Evolutionary conservation across 2,329 filamentous ascomycete species (phyloP), one percentile per base, ranked within the genome.

Genomic region (Colletotrichum lentis): DNA sequence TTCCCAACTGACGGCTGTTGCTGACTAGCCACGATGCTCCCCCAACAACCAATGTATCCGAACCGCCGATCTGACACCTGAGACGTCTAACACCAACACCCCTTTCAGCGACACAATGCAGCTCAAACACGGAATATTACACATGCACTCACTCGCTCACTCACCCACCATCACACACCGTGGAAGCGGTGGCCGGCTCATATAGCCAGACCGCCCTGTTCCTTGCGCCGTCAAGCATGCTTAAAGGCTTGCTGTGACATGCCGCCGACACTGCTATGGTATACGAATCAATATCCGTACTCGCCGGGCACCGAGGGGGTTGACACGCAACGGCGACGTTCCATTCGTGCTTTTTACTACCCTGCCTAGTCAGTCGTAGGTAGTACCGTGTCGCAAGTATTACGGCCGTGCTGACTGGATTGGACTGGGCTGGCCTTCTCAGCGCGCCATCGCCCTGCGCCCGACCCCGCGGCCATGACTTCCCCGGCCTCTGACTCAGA

Each of bases 401-500:
- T 55, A 52, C 62, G 43, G 47, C 41, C 54, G 49, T 49, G 54
- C 49, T 56, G 54, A 65, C 65, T 60, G 47, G 49, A n/a, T 20
- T 20, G 49, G 49, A 52, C 10, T 5, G 49, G 49, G 10, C 47
- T 31, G 24, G 22, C 47, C 20, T 44, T 11, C 46, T 52, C 44
- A 43, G 24, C 14, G 44, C 24, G 41, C 55, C 43, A 10, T 41
- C 27, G 27, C 27, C 27, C 22, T 27, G 8, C 22, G 41, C 37
- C 52, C 27, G 43, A 27, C 58, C 53, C 53, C 64, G 52, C 63
- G 49, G 39, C 55, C 49, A 22, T 22, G 47, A 55, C 37, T 64
- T 68, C 62, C 65, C 65, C 62, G 20, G 61, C 62, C 20, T 35
- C 65, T 68, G 65, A 68, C 61, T 68, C 65, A 65, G 65, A 59